Percentiles rank a stretch among this genome's conserved stretches.
phyloP scores from a whole-genome alignment of 768 basidiomycete species.

The Heimioporus sp. region DNA sequence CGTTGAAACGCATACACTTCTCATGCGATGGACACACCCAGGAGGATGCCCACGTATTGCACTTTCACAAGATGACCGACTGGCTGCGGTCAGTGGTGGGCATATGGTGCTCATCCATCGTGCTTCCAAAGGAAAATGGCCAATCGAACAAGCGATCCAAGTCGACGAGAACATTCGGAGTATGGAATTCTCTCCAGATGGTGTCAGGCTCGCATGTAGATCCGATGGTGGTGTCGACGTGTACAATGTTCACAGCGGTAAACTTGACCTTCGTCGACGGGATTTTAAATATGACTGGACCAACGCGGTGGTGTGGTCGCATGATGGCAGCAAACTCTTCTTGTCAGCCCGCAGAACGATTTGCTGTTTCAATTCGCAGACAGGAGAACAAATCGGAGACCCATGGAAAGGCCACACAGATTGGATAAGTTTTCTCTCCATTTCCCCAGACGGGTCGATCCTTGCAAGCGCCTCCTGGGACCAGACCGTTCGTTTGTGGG shows the following conservation, averaged over 20 bases:
- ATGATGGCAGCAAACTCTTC: constrained; percentile 9
- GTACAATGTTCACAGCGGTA: too few species aligned
- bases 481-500: too few species aligned
- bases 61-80: too few species aligned
- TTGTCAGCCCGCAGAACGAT: background rate
- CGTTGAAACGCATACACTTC: background rate
- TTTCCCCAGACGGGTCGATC: too few species aligned
- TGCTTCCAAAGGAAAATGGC: background rate
- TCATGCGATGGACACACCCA: too few species aligned
- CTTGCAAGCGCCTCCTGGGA: too few species aligned
- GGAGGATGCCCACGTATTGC: too few species aligned
- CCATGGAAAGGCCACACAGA: constrained; percentile 16
- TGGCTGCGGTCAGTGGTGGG: background rate
- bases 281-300: too few species aligned
- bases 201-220: constrained; percentile 1
- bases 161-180: background rate
- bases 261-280: background rate
- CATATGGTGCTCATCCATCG: too few species aligned
- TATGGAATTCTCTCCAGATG: constrained; percentile 1
- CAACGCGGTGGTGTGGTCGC: too few species aligned
- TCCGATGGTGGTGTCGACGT: background rate
- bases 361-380: constrained; percentile 1
- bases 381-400: background rate
- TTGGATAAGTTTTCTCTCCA: rapidly evolving
- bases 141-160: background rate